These are phyloP conservation scores for Leucoagaricus sp. DNA, from an alignment of 1,284 basidiomycete species.

Conservation along the genomic window DNA sequence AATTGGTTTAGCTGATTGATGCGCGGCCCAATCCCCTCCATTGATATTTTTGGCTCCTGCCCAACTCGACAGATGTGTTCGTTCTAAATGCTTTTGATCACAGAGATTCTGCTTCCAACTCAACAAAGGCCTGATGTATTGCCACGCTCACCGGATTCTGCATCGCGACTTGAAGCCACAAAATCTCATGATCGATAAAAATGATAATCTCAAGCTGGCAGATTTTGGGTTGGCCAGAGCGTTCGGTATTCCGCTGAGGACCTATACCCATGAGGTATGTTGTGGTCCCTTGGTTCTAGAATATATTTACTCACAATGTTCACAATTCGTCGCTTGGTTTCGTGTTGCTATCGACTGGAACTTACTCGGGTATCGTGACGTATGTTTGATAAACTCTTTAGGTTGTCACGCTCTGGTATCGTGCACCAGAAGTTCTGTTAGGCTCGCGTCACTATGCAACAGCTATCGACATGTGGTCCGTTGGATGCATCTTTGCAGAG, in stretches of 20 bases:
- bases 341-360: too few relatives aligned
- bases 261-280: constrained; percentile 95
- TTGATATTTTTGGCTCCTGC: constrained; percentile 7
- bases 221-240: constrained; percentile 97
- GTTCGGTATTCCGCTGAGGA: constrained; percentile 96
- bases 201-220: constrained; percentile 91
- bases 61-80: constrained; percentile 10
- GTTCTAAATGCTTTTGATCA: constrained; percentile 8
- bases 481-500: constrained; percentile 93
- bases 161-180: constrained; percentile 98
- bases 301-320: neutral
- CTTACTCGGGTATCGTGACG: neutral
- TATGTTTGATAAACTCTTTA: constrained; percentile 33
- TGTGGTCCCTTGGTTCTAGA: neutral
- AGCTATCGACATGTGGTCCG: constrained; percentile 98
- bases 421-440: constrained; percentile 94
- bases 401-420: constrained; percentile 99
- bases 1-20: constrained; percentile 5
- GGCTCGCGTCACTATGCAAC: constrained; percentile 97
- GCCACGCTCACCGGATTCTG: constrained; percentile 94
- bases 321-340: too few relatives aligned
- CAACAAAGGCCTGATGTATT: constrained; percentile 87
- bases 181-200: constrained; percentile 92
- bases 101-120: constrained; percentile 93
- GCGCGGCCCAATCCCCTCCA: constrained; percentile 9